Percentiles rank a stretch among this genome's conserved stretches.
phyloP scores from a whole-genome alignment of 768 basidiomycete genomes.

The Udeniomyces megalosporus region DNA sequence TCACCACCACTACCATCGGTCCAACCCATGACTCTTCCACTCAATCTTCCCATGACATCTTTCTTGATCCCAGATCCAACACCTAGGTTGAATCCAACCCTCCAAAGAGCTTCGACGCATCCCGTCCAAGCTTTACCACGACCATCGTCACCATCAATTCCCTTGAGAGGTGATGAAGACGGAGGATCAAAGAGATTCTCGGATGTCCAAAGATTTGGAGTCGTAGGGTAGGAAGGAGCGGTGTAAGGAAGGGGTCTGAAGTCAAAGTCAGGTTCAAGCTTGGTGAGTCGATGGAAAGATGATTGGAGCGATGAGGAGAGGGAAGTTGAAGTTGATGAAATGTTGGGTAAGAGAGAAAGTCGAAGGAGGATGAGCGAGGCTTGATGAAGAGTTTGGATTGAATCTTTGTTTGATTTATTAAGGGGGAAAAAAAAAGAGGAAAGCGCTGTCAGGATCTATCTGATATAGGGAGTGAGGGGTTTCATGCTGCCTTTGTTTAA shows the following conservation, averaged over 20 bases:
- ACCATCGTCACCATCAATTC: too few relatives aligned
- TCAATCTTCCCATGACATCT: slow-evolving; percentile 44
- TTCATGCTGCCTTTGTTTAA: too few relatives aligned
- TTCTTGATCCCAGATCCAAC: slow-evolving; percentile 31
- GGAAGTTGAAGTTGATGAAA: not conserved
- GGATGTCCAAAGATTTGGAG: not conserved
- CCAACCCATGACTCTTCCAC: slow-evolving; percentile 35
- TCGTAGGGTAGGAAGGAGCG: slow-evolving; percentile 33
- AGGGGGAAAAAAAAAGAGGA: not conserved
- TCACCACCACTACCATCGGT: slow-evolving; percentile 19
- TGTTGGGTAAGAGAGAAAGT: not conserved
- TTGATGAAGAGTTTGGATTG: slow-evolving; percentile 5
- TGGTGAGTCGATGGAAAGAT: not conserved
- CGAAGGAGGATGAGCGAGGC: slow-evolving; percentile 18
- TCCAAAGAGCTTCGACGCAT: slow-evolving; percentile 44
- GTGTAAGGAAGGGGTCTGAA: slow-evolving; percentile 28
- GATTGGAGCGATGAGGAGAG: not conserved
- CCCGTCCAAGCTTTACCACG: slow-evolving; percentile 35
- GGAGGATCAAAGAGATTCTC: slow-evolving; percentile 24
- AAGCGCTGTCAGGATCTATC: too few relatives aligned
- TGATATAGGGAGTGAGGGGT: too few relatives aligned
- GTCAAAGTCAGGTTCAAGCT: slow-evolving; percentile 11
- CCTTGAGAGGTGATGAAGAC: too few relatives aligned
- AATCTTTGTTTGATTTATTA: too few relatives aligned
- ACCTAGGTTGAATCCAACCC: slow-evolving; percentile 35